Evolutionary conservation across 306 rosid genomes (phyloP), one percentile per base, ranked within the genome.

Genomic region (Notholithocarpus densiflorus): DNA sequence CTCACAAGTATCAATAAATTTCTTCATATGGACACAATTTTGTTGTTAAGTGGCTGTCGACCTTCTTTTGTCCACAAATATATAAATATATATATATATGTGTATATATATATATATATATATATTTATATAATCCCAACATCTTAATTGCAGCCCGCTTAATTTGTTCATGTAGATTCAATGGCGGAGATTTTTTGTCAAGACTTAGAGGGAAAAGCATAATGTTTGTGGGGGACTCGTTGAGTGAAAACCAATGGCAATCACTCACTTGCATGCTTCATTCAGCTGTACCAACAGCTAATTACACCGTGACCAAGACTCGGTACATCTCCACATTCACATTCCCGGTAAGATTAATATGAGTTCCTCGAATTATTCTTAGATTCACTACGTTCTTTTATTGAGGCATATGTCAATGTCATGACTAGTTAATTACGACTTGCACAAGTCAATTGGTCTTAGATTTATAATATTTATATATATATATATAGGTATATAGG

Each of bases 211-310:
- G 90, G 60, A 88, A 86, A 74, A 84, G 73, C 15, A n/a, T 90
- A 6, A 15, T 90, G 74, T 88, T 90, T 79, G 92, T 90, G 74
- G 94, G 90, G 68, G 94, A 88, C 73, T 90, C 90, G 1, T 60
- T 90, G 88, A 88, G 92, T 60, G 80, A 86, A 77, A 90, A 90
- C 76, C 92, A 90, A 71, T 88, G 94, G 94, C 92, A 85, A 73
- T 88, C 92, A 83, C 92, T 91, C 72, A 77, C 84, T 68, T 87
- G 92, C 83, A 77, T 89, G 91, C 77, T 89, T 52, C 84, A 85
- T 56, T 76, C 31, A n/a, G 70, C 83, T 61, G 84, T 61, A 18
- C 89, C 90, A 56, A 73, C 76, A 6, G 76, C 83, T 4, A 56
- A 79, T 0, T 87, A 89, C 80, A 74, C 81, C 48, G 68, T 66